phyloP scores from a whole-genome alignment of 306 rosid genomes.

The Ormosia emarginata region DNA sequence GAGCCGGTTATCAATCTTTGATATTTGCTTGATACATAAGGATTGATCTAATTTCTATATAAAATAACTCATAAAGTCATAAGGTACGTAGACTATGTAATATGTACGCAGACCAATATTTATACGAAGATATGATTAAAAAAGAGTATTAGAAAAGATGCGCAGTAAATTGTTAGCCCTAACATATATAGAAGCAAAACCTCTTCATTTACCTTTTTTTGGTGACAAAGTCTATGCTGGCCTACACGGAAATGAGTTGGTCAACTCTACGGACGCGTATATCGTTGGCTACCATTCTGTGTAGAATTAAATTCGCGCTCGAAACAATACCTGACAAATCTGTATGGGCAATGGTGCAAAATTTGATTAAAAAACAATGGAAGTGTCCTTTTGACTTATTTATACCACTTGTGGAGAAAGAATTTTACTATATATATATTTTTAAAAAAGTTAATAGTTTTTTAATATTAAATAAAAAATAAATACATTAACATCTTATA shows the following conservation, averaged over 20 bases:
- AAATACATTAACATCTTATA: no score
- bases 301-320: not conserved
- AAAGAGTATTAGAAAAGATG: no score
- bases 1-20: no score
- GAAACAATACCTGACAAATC: not conserved
- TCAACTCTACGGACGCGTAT: conserved; percentile 27
- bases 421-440: no score
- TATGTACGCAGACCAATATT: no score
- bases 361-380: not conserved
- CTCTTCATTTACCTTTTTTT: not conserved
- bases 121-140: not conserved
- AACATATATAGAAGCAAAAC: not conserved
- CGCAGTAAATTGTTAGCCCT: not conserved
- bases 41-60: no score
- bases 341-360: not conserved
- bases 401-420: not conserved
- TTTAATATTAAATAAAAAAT: no score
- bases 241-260: not conserved
- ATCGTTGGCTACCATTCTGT: not conserved
- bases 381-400: not conserved
- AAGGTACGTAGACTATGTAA: no score
- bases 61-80: no score
- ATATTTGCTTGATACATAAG: no score
- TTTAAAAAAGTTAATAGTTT: no score
- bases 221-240: not conserved